Percentiles rank a stretch among this genome's conserved stretches.
phyloP scores from a whole-genome alignment of 1,284 basidiomycete genomes.

The Rugosomyces carneus region DNA sequence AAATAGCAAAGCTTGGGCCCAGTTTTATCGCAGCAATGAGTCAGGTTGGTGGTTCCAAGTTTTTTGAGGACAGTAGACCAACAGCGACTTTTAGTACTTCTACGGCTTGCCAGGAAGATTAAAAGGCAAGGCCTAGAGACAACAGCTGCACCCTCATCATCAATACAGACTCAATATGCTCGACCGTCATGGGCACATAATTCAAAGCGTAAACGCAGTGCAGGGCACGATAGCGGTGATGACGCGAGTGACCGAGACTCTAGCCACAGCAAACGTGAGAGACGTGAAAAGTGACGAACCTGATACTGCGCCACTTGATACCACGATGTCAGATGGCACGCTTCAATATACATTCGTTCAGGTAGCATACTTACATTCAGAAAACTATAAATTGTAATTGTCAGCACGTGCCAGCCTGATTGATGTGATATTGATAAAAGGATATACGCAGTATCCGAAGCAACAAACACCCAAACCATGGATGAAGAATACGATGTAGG shows the following conservation, averaged over 20 bases:
- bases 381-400: no score
- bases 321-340: no score
- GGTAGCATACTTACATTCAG: no score
- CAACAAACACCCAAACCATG: constrained; percentile 39
- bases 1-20: constrained; percentile 50
- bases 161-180: constrained; percentile 22
- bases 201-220: constrained; percentile 28
- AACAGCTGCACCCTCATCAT: constrained; percentile 16
- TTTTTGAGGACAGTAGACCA: neutral
- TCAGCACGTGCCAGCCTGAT: constrained; percentile 15
- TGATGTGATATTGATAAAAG: constrained; percentile 14
- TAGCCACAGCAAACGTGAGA: constrained; percentile 21
- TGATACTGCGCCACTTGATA: no score
- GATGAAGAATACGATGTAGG: constrained; percentile 87
- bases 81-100: constrained; percentile 23
- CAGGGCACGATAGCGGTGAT: constrained; percentile 18
- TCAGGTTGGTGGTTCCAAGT: constrained; percentile 29
- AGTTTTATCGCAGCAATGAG: constrained; percentile 49
- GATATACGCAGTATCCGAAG: constrained; percentile 7
- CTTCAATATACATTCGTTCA: no score
- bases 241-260: constrained; percentile 14
- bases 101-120: constrained; percentile 34
- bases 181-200: constrained; percentile 22
- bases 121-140: constrained; percentile 16
- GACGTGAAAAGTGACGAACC: constrained; percentile 14